Evolutionary conservation across 345 rosid genomes (phyloP), one percentile per base, ranked within the genome.

Genomic region (Triadica sebifera): DNA sequence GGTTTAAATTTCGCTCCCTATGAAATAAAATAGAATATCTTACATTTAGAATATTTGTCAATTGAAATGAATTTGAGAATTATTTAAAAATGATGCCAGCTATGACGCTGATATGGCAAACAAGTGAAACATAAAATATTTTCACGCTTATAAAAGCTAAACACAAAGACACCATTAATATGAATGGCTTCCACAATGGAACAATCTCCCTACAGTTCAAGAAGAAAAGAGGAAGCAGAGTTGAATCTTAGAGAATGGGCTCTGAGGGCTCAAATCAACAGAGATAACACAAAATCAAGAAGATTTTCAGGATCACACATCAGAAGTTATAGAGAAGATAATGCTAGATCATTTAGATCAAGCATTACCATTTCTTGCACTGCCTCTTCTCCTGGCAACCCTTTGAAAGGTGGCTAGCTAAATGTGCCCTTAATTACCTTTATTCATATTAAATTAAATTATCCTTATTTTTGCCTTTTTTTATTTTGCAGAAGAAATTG

Each of bases 361-460:
- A 81, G 74, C 87, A 73, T 87, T 60, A 81, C 89, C 89, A 84
- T 90, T 82, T 88, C 92, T 62, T 93, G 97, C 84, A 88, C 98
- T 77, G 90, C 94, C 24, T 95, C 99, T 12, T 95, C 99, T 81
- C 99, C 99, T 70, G 96, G 98, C 29, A 87, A 89, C 78, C 71
- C 74, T 49, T 12, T 72, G 1, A 58, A 47, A 69, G 83, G 83
- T 80, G 5, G 1, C 60, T 7, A 0, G 2, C 3, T 4, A 5
- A 20, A 13, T 16, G 37, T 60, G 10, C 19, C 2, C 9, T 62
- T 62, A 29, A 34, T 62, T 7, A 17, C 3, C n/a, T 34, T 6
- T 16, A 12, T 5, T 62, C 65, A 8, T 37, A 24, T 60, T 60
- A 24, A 9, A 24, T 29, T 12, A 34, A 19, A 8, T 22, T 9